Conservation (phyloP, 345 rosid genomes). For the Clarkia xantiana region DNA sequence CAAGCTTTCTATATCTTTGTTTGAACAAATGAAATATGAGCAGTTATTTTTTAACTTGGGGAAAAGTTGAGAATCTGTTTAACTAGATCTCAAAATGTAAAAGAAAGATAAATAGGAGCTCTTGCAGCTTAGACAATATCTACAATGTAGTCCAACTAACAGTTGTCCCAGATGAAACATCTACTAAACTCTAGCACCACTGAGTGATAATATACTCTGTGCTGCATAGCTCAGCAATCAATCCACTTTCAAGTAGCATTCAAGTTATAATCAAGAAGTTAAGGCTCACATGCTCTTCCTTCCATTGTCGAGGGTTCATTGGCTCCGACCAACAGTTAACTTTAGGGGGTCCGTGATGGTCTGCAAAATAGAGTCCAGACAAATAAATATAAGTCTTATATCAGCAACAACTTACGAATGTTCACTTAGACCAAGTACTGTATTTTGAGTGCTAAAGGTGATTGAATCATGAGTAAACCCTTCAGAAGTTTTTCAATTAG, state of each 20-base stretch:
- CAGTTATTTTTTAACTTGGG: too few relatives aligned
- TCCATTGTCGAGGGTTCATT: constrained; percentile 26
- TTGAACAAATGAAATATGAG: too few relatives aligned
- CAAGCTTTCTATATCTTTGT: too few relatives aligned
- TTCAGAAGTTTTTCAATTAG: too few relatives aligned
- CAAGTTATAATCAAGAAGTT: background rate
- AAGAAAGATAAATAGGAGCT: background rate
- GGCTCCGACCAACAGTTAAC: constrained; percentile 26
- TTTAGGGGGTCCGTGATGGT: constrained; percentile 23
- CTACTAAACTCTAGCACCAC: background rate
- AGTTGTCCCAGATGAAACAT: background rate
- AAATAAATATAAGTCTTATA: background rate
- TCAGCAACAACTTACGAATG: background rate
- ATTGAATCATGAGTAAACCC: too few relatives aligned
- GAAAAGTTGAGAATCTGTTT: too few relatives aligned
- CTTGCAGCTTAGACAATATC: constrained; percentile 2
- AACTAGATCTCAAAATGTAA: too few relatives aligned
- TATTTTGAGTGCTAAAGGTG: too few relatives aligned
- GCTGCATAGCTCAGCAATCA: background rate
- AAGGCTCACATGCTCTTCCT: constrained; percentile 32
- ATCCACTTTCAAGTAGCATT: too few relatives aligned
- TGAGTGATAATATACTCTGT: background rate
- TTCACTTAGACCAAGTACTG: too few relatives aligned
- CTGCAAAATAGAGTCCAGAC: constrained; percentile 5
- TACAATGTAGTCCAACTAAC: background rate